Evolutionary conservation across 1,139 yeast genomes (phyloP).

Genomic region (Zygosaccharomyces pseudobailii): DNA sequence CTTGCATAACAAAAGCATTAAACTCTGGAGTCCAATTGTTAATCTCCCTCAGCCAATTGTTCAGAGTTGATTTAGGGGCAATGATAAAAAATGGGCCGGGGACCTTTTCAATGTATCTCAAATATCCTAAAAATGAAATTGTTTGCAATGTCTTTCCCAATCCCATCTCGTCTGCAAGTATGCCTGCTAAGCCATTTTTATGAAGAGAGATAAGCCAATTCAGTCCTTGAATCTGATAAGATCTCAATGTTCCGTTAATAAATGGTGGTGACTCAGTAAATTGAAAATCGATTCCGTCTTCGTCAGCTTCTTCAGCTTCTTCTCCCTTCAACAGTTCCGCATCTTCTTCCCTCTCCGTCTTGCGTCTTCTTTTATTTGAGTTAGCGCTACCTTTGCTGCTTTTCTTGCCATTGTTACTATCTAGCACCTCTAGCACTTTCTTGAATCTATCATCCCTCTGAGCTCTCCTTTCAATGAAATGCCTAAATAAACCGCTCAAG

Average conservation of each 20-base stretch:
- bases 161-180: constrained; percentile 98
- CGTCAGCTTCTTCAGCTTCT: constrained; percentile 51
- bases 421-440: constrained; percentile 52
- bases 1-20: constrained; percentile 77
- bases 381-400: constrained; percentile 31
- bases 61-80: constrained; percentile 92
- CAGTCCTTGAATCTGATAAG: constrained; percentile 84
- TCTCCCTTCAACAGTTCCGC: constrained; percentile 80
- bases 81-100: constrained; percentile 89
- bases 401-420: constrained; percentile 34
- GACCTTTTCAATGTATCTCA: constrained; percentile 70
- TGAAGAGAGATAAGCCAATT: constrained; percentile 85
- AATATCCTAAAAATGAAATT: constrained; percentile 81
- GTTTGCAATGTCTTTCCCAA: constrained; percentile 93
- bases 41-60: constrained; percentile 94
- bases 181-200: constrained; percentile 80
- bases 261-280: constrained; percentile 79
- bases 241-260: constrained; percentile 64
- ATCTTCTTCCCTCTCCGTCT: constrained; percentile 89
- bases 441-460: constrained; percentile 65
- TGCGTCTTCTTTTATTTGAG: constrained; percentile 42
- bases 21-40: constrained; percentile 97
- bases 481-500: constrained; percentile 78
- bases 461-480: constrained; percentile 80
- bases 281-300: constrained; percentile 31